Percentiles rank a stretch among this genome's conserved stretches.
These are phyloP conservation scores for Pachysandra terminalis DNA, from an alignment of 164 flowering plant genomes.

Conservation along the genomic window DNA sequence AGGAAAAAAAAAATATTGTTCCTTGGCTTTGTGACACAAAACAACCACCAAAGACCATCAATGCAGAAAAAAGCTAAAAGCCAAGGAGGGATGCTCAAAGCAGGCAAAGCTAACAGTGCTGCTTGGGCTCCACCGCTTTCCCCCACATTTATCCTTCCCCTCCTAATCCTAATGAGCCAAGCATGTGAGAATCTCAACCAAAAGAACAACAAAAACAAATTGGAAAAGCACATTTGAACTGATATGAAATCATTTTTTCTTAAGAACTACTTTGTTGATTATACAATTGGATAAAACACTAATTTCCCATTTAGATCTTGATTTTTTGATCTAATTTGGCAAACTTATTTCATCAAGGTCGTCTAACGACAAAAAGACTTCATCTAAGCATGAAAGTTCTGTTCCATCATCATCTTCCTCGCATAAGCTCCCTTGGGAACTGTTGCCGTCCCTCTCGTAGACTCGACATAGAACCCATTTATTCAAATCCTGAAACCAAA, in stretches of 20 bases:
- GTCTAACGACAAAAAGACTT: conserved; percentile 75
- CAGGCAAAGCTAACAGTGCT: conserved; percentile 29
- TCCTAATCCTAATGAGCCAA: conserved; percentile 16
- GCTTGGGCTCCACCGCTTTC: conserved; percentile 44
- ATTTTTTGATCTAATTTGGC: conserved; percentile 33
- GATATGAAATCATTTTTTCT: neutral
- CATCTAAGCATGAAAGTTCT: conserved; percentile 79
- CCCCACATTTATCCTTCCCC: conserved; percentile 14
- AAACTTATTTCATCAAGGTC: conserved; percentile 77
- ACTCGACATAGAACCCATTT: conserved; percentile 76
- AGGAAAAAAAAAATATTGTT: conserved; percentile 16
- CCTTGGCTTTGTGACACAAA: conserved; percentile 33
- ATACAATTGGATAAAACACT: conserved; percentile 6
- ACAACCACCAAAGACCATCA: conserved; percentile 33
- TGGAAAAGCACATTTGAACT: neutral
- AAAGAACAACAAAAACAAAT: neutral
- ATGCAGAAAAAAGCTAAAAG: conserved; percentile 14
- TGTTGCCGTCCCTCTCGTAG: conserved; percentile 30
- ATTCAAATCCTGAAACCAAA: conserved; percentile 38
- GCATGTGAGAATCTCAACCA: conserved; percentile 25
- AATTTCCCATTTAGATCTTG: neutral
- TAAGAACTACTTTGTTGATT: neutral
- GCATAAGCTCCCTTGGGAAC: conserved; percentile 19
- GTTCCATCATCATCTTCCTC: conserved; percentile 42
- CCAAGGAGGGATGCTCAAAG: conserved; percentile 17